Evolutionary conservation across 495 filamentous ascomycete species (phyloP).

Genomic region (Penicillium pulvis): DNA sequence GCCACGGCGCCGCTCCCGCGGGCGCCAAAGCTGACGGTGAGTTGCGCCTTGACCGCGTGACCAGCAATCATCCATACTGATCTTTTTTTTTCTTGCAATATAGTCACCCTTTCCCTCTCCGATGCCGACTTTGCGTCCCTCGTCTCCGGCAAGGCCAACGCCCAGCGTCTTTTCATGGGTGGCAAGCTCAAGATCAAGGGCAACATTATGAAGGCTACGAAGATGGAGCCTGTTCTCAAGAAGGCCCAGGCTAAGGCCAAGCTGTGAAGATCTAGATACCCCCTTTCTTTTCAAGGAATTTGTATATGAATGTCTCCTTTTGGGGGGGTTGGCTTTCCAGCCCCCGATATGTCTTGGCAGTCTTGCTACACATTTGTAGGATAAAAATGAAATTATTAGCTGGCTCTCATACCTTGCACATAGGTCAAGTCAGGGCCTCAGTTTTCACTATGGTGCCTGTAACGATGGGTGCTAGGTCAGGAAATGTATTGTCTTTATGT

Average conservation of each 20-base stretch:
- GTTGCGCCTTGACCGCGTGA: conserved; percentile 22
- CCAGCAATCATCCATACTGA: neutral
- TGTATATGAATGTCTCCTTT: conserved; percentile 16
- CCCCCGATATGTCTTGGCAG: neutral
- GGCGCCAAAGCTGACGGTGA: conserved; percentile 81
- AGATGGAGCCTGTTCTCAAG: conserved; percentile 91
- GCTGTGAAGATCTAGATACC: conserved; percentile 61
- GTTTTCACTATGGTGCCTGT: too few relatives aligned
- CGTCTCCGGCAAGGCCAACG: conserved; percentile 85
- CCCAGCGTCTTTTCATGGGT: conserved; percentile 93
- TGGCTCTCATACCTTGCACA: neutral
- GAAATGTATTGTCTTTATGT: too few relatives aligned
- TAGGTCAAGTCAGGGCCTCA: too few relatives aligned
- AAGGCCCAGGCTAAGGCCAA: conserved; percentile 87
- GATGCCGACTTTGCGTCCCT: conserved; percentile 85
- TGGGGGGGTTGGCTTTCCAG: neutral
- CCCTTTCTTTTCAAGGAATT: conserved; percentile 7
- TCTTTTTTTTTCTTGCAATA: neutral
- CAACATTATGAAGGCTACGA: conserved; percentile 98
- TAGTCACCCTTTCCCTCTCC: conserved; percentile 81
- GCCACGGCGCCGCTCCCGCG: conserved; percentile 65
- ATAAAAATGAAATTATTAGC: neutral
- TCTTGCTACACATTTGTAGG: neutral
- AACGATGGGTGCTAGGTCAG: too few relatives aligned
- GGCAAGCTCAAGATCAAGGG: conserved; percentile 98